A percentile compares a stretch with the other conserved stretches of the same genome.
These are phyloP conservation scores for Corynascus novoguineensis DNA, from an alignment of 495 filamentous ascomycete genomes.

Conservation along the genomic window DNA sequence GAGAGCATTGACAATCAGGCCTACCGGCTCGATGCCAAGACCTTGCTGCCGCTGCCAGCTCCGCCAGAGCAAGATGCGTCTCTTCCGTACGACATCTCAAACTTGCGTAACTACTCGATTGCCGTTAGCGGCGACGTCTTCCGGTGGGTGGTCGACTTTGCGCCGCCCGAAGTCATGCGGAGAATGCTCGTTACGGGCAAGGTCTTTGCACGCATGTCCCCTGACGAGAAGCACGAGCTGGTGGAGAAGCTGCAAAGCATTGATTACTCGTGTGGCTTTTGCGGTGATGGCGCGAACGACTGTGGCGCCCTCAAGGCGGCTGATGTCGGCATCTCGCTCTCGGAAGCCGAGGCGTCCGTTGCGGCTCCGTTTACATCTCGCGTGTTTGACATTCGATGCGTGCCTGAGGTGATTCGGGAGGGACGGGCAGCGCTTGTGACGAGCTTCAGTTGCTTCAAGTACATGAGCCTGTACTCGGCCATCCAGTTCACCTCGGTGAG, in stretches of 20 bases:
- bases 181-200: constrained; percentile 86
- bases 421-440: constrained; percentile 92
- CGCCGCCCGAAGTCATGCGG: constrained; percentile 66
- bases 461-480: constrained; percentile 97
- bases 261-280: constrained; percentile 94
- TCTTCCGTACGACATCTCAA: constrained; percentile 73
- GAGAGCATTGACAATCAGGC: constrained; percentile 83
- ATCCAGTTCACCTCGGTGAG: constrained; percentile 99
- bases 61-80: constrained; percentile 70
- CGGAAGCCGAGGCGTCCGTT: constrained; percentile 95
- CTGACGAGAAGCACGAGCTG: constrained; percentile 97
- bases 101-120: constrained; percentile 74
- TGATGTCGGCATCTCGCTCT: constrained; percentile 97
- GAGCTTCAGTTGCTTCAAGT: constrained; percentile 99
- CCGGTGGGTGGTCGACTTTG: constrained; percentile 91
- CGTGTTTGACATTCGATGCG: constrained; percentile 93
- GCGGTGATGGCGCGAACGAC: constrained; percentile 97
- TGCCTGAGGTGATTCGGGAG: constrained; percentile 91
- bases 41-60: constrained; percentile 67
- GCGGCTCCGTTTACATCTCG: constrained; percentile 96
- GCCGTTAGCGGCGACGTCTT: constrained; percentile 93
- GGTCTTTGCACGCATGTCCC: constrained; percentile 97
- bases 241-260: constrained; percentile 96
- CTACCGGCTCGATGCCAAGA: constrained; percentile 68
- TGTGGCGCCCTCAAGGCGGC: constrained; percentile 97